Conservation (phyloP, 192 early-diverging fungal species). For the Gamsiella multidivaricata region DNA sequence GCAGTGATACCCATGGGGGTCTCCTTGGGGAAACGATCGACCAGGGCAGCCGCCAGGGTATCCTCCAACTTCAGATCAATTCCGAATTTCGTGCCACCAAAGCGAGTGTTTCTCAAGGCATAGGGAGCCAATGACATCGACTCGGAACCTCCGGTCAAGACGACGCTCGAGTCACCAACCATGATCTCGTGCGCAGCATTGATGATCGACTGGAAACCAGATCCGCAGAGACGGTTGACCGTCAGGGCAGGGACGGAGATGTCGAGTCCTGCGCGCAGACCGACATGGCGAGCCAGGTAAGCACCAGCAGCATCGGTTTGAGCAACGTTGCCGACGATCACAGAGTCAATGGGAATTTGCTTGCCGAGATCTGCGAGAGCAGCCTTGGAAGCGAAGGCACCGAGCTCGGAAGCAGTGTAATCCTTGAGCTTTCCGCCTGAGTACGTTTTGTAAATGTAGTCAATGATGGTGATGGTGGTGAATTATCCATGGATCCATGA, state of each 20-base stretch:
- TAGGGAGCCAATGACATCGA: constrained; percentile 96
- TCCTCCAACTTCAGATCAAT: constrained; percentile 92
- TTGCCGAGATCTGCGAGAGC: constrained; percentile 82
- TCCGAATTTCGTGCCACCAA: constrained; percentile 85
- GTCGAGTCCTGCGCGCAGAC: constrained; percentile 86
- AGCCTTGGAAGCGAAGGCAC: constrained; percentile 92
- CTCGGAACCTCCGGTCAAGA: constrained; percentile 91
- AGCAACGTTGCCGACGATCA: constrained; percentile 95
- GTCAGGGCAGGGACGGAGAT: constrained; percentile 89
- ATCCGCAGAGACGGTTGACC: constrained; percentile 96
- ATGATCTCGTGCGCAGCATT: constrained; percentile 94
- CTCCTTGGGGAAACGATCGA: constrained; percentile 85
- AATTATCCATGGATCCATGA: constrained; percentile 1
- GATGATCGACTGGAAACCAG: constrained; percentile 95
- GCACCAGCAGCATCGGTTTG: constrained; percentile 86
- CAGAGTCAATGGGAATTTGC: constrained; percentile 80
- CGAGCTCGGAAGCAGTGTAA: constrained; percentile 84
- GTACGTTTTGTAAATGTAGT: neutral
- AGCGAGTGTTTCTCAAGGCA: constrained; percentile 81
- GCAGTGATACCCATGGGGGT: constrained; percentile 96
- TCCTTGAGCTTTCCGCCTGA: constrained; percentile 86
- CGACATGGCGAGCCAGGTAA: constrained; percentile 94
- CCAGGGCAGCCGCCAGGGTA: constrained; percentile 82
- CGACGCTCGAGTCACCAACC: constrained; percentile 83
- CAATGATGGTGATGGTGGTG: neutral